These are phyloP conservation scores for Penicillium sclerotigenum DNA, from an alignment of 2,329 filamentous ascomycete genomes.

Conservation along the genomic window DNA sequence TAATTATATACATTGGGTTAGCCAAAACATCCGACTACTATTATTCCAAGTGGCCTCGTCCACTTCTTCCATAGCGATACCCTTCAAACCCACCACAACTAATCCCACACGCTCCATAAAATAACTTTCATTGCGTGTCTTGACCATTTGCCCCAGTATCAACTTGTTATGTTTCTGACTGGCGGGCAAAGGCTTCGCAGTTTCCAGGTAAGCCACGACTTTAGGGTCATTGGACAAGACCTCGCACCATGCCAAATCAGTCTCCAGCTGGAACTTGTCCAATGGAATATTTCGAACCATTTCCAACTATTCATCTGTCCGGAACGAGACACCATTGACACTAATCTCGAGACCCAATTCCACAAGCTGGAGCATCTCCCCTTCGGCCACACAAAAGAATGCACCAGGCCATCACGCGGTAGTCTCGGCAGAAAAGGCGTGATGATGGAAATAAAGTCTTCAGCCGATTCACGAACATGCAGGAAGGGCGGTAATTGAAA, in stretches of 20 bases:
- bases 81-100: slow-evolving; percentile 51
- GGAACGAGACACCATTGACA: slow-evolving; percentile 52
- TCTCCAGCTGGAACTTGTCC: slow-evolving; percentile 46
- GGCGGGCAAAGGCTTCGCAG: slow-evolving; percentile 38
- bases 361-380: slow-evolving; percentile 42
- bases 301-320: slow-evolving; percentile 38
- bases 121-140: slow-evolving; percentile 50
- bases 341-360: slow-evolving; percentile 44
- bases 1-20: neutral
- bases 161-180: slow-evolving; percentile 53
- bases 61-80: slow-evolving; percentile 44
- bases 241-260: slow-evolving; percentile 51
- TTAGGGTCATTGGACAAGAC: slow-evolving; percentile 40
- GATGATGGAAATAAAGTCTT: slow-evolving; percentile 46
- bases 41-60: slow-evolving; percentile 41
- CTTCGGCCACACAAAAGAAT: slow-evolving; percentile 78
- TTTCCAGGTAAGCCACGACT: slow-evolving; percentile 42
- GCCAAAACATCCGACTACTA: slow-evolving; percentile 35
- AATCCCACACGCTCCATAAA: slow-evolving; percentile 48
- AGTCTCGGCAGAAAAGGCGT: slow-evolving; percentile 39
- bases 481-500: slow-evolving; percentile 34
- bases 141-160: slow-evolving; percentile 47
- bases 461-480: slow-evolving; percentile 43
- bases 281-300: slow-evolving; percentile 46
- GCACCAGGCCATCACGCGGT: slow-evolving; percentile 64